phyloP scores from a whole-genome alignment of 1,284 basidiomycete genomes.

The Ustilago sp. region DNA sequence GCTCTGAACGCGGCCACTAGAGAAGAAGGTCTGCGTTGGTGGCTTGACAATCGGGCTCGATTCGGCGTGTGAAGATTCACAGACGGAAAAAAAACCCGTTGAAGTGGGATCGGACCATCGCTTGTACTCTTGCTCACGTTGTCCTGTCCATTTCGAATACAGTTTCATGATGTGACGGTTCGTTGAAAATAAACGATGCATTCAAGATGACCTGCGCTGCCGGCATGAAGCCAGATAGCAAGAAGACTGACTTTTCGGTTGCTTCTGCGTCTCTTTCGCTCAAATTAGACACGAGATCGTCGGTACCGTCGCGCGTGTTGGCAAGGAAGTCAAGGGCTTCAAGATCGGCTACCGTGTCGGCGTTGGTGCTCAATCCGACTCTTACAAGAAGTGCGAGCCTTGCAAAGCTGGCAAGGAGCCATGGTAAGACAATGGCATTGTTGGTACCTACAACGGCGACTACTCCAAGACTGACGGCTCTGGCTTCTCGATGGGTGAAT shows the following conservation, averaged over 20 bases:
- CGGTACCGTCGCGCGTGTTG: slow-evolving; percentile 72
- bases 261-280: background rate
- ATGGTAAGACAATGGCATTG: slow-evolving; percentile 46
- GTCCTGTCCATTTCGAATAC: too few species aligned
- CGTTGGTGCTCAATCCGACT: slow-evolving; percentile 75
- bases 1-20: slow-evolving; percentile 64
- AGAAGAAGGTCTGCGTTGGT: slow-evolving; percentile 66
- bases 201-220: background rate
- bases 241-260: background rate
- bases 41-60: slow-evolving; percentile 56
- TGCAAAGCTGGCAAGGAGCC: slow-evolving; percentile 71
- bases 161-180: background rate
- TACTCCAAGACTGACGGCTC: slow-evolving; percentile 72
- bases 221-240: slow-evolving; percentile 7
- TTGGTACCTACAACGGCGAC: slow-evolving; percentile 70
- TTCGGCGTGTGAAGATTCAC: slow-evolving; percentile 53
- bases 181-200: background rate
- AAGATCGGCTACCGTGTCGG: slow-evolving; percentile 76
- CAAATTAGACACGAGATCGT: slow-evolving; percentile 75
- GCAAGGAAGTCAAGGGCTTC: slow-evolving; percentile 73
- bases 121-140: too few species aligned
- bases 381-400: slow-evolving; percentile 74
- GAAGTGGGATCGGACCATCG: too few species aligned
- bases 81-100: background rate
- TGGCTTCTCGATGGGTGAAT: slow-evolving; percentile 56